Conservation (phyloP, 2,329 filamentous ascomycete species). For the Botrytis hyacinthi region DNA sequence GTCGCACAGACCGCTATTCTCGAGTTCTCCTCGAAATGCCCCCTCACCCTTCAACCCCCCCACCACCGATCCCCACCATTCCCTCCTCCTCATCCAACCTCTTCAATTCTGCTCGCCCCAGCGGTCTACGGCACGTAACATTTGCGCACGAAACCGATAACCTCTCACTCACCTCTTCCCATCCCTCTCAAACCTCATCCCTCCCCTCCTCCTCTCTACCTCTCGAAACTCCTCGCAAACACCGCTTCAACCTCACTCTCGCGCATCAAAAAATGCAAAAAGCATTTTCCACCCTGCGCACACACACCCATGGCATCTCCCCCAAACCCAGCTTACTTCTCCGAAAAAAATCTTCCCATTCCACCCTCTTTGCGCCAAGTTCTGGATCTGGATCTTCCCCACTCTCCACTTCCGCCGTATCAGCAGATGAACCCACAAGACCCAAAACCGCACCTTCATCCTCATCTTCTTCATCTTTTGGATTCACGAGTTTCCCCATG, state of each 20-base stretch:
- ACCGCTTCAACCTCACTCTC: neutral
- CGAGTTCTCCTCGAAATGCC: neutral
- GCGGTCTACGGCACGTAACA: neutral
- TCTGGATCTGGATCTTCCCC: too few species aligned
- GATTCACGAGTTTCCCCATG: too few species aligned
- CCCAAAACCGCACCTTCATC: neutral
- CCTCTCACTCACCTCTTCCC: neutral
- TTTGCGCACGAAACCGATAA: neutral
- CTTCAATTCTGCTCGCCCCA: neutral
- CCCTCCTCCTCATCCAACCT: neutral
- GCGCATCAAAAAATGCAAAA: constrained; percentile 3
- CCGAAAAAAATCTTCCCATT: neutral
- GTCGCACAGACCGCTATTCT: neutral
- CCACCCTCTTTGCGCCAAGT: too few species aligned
- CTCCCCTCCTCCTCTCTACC: neutral
- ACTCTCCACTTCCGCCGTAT: rapidly evolving
- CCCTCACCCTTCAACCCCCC: neutral
- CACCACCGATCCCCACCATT: neutral
- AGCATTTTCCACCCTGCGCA: neutral
- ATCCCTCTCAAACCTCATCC: neutral
- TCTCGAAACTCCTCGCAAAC: rapidly evolving
- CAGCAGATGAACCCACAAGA: neutral
- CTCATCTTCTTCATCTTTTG: neutral
- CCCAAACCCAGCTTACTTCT: neutral
- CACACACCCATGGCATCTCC: neutral